Conservation (phyloP, 2,329 filamentous ascomycete genomes). For the Colletotrichum sp. region DNA sequence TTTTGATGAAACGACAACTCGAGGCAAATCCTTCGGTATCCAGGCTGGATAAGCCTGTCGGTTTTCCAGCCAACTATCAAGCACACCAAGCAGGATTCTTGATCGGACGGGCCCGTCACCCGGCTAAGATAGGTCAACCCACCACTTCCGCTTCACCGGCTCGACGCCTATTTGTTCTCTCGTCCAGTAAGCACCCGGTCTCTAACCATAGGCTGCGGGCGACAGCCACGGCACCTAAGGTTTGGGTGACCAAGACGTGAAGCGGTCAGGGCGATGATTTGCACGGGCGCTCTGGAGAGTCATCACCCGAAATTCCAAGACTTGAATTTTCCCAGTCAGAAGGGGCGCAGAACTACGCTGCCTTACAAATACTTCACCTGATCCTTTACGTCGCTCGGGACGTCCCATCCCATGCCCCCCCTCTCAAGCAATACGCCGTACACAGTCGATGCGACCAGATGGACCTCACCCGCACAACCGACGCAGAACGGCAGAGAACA, state of each 20-base stretch:
- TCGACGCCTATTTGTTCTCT: conserved; percentile 12
- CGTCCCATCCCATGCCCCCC: neutral
- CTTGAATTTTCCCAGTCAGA: neutral
- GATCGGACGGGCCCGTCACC: neutral
- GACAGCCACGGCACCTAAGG: conserved; percentile 9
- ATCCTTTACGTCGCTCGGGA: neutral
- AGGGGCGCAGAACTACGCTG: neutral
- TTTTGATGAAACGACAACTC: neutral
- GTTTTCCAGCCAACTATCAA: neutral
- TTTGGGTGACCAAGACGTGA: conserved; percentile 12
- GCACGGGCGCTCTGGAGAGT: conserved; percentile 2
- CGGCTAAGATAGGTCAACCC: neutral
- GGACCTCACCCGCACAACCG: neutral
- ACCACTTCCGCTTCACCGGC: neutral
- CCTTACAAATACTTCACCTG: neutral
- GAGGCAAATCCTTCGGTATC: neutral
- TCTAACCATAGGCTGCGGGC: neutral
- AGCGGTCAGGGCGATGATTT: conserved; percentile 20
- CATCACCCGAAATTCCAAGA: neutral
- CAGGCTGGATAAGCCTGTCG: neutral
- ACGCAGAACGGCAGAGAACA: neutral
- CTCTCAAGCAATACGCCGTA: neutral
- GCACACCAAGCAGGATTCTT: neutral
- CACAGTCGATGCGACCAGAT: neutral
- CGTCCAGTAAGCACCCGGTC: neutral